Percentiles rank a stretch among this genome's conserved stretches.
Evolutionary conservation across 805 yeast genomes (phyloP).

Genomic region (Saturnispora gosingensis): DNA sequence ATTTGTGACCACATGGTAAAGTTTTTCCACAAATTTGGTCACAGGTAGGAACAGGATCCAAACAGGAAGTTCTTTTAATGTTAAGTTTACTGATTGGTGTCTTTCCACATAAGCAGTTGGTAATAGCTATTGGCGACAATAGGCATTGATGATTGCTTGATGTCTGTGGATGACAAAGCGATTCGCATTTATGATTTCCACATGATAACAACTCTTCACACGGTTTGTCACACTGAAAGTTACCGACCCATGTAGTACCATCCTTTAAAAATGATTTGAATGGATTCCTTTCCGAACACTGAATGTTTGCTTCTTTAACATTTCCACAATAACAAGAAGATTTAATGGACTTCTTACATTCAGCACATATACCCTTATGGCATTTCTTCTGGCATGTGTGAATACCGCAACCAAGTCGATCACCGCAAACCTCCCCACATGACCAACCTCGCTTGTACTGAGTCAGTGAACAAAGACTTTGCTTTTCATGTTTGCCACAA

Average conservation of each 20-base stretch:
- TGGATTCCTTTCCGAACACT: slow-evolving; percentile 38
- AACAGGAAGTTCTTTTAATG: slow-evolving; percentile 48
- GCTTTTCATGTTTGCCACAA: slow-evolving; percentile 62
- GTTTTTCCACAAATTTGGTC: slow-evolving; percentile 50
- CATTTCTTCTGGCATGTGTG: slow-evolving; percentile 59
- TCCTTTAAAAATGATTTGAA: slow-evolving; percentile 21
- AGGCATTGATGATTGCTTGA: slow-evolving; percentile 40
- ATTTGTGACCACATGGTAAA: slow-evolving; percentile 64
- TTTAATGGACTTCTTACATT: slow-evolving; percentile 42
- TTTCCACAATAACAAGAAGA: slow-evolving; percentile 73
- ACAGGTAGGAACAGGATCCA: slow-evolving; percentile 77
- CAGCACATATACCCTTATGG: slow-evolving; percentile 79
- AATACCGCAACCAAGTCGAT: slow-evolving; percentile 57
- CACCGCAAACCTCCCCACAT: slow-evolving; percentile 55
- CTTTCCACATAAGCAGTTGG: slow-evolving; percentile 76
- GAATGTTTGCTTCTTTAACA: slow-evolving; percentile 28
- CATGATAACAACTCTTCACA: slow-evolving; percentile 52
- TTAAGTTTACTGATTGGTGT: slow-evolving; percentile 20
- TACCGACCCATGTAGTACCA: slow-evolving; percentile 38
- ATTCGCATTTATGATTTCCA: slow-evolving; percentile 44
- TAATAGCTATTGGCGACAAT: slow-evolving; percentile 47
- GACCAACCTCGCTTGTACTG: slow-evolving; percentile 60
- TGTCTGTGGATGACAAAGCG: slow-evolving; percentile 44
- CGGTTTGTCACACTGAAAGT: slow-evolving; percentile 36
- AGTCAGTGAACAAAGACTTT: slow-evolving; percentile 64